phyloP scores from a whole-genome alignment of 257 asterid species.

The Lithospermum erythrorhizon region DNA sequence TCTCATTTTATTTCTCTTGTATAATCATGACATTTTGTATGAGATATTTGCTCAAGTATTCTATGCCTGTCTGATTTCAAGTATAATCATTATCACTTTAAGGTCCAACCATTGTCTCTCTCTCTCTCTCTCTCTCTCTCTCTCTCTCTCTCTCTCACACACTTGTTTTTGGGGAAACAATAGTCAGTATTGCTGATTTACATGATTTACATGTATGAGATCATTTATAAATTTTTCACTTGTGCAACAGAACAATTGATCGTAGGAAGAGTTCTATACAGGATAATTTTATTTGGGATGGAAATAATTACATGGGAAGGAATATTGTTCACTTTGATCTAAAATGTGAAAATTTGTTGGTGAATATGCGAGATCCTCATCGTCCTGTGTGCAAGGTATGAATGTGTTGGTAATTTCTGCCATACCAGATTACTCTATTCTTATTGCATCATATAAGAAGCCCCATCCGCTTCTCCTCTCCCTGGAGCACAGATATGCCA shows the following conservation, averaged over 20 bases:
- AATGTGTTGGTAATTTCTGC: not conserved
- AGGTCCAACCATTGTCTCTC: no score
- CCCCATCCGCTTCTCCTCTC: no score
- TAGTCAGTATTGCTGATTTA: not conserved
- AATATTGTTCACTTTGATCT: constrained; percentile 96
- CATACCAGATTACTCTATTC: not conserved
- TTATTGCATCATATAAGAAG: not conserved
- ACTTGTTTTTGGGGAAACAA: not conserved
- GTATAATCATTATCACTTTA: not conserved
- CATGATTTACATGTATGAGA: no score
- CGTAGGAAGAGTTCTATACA: constrained; percentile 97
- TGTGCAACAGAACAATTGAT: constrained; percentile 68
- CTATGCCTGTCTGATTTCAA: not conserved
- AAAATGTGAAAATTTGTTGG: constrained; percentile 92
- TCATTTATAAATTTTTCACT: not conserved
- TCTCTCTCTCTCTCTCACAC: not conserved
- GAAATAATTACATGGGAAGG: constrained; percentile 95
- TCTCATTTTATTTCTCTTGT: not conserved
- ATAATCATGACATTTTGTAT: no score
- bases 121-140: no score
- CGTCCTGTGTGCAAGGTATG: constrained; percentile 98
- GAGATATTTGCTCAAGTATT: not conserved
- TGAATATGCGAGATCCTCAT: constrained; percentile 98
- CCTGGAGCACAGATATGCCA: no score
- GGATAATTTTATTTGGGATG: constrained; percentile 97